Evolutionary conservation across 148 eudicot genomes (phyloP).

Genomic region (Cornus kousa): DNA sequence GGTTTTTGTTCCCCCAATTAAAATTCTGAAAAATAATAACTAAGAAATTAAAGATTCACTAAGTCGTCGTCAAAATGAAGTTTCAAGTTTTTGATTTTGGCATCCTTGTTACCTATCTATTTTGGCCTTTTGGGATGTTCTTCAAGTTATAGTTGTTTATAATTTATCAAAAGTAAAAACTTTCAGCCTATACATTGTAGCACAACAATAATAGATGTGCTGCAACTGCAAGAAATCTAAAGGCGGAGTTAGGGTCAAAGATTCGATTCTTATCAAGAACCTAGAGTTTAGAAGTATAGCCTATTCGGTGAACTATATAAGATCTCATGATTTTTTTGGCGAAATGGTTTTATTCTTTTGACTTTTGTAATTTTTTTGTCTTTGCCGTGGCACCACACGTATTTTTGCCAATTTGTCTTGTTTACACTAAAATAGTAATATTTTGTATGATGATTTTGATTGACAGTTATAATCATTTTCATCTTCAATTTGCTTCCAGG

Average conservation of each 20-base stretch:
- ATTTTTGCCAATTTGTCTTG: neutral
- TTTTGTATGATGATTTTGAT: neutral
- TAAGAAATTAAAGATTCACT: neutral
- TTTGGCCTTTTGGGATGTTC: neutral
- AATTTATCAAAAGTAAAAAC: neutral
- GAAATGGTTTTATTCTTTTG: no score
- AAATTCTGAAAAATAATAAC: no score
- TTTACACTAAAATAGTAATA: neutral
- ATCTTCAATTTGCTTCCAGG: conserved; percentile 35
- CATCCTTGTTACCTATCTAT: neutral
- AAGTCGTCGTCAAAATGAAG: neutral
- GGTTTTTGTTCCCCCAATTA: no score
- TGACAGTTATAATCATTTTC: neutral
- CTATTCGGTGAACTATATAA: neutral
- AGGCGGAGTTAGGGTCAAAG: no score
- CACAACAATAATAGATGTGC: no score
- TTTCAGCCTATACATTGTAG: neutral
- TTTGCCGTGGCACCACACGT: no score
- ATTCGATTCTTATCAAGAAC: no score
- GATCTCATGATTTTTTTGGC: no score
- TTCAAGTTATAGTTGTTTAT: neutral
- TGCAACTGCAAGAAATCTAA: no score
- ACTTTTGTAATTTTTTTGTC: no score
- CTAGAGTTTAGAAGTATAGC: neutral
- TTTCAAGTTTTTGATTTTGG: no score